A percentile compares a stretch with the other conserved stretches of the same genome.
phyloP scores from a whole-genome alignment of 768 basidiomycete genomes.

The Brasilioporus rufonigricans region DNA sequence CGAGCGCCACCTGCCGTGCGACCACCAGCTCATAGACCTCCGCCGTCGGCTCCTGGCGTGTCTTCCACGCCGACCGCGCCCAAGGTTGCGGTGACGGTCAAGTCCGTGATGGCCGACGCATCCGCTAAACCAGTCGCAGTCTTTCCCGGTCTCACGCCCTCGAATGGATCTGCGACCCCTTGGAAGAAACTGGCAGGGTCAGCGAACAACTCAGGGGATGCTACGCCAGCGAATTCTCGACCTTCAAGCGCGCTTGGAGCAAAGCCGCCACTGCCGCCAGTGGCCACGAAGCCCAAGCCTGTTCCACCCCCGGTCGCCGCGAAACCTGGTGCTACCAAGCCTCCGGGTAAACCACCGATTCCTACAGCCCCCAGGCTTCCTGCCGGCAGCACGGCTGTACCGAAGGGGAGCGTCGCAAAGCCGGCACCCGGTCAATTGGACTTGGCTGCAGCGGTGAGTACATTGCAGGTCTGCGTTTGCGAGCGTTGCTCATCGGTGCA shows the following conservation, averaged over 20 bases:
- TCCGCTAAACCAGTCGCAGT: constrained; percentile 79
- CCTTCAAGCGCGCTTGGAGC: constrained; percentile 48
- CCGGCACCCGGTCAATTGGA: constrained; percentile 65
- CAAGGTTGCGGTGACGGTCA: constrained; percentile 33
- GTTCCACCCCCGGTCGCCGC: constrained; percentile 53
- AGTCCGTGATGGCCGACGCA: constrained; percentile 52
- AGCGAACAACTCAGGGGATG: constrained; percentile 33
- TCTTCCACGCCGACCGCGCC: constrained; percentile 35
- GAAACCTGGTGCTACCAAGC: constrained; percentile 52
- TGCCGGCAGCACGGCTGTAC: constrained; percentile 34
- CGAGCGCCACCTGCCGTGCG: constrained; percentile 66
- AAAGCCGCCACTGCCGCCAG: constrained; percentile 59
- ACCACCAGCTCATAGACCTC: constrained; percentile 51
- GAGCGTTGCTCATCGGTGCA: neutral
- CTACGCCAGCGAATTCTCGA: constrained; percentile 46
- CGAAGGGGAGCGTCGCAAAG: constrained; percentile 40
- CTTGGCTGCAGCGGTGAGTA: constrained; percentile 76
- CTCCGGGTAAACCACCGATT: constrained; percentile 58
- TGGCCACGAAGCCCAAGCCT: constrained; percentile 64
- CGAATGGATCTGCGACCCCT: constrained; percentile 67
- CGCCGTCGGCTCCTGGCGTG: constrained; percentile 42
- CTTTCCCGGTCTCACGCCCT: constrained; percentile 70
- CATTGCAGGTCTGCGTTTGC: neutral
- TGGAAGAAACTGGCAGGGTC: constrained; percentile 62
- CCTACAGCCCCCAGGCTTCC: constrained; percentile 55